Conservation (phyloP, 2,329 filamentous ascomycete species). For the Cyphellophora attinorum region DNA sequence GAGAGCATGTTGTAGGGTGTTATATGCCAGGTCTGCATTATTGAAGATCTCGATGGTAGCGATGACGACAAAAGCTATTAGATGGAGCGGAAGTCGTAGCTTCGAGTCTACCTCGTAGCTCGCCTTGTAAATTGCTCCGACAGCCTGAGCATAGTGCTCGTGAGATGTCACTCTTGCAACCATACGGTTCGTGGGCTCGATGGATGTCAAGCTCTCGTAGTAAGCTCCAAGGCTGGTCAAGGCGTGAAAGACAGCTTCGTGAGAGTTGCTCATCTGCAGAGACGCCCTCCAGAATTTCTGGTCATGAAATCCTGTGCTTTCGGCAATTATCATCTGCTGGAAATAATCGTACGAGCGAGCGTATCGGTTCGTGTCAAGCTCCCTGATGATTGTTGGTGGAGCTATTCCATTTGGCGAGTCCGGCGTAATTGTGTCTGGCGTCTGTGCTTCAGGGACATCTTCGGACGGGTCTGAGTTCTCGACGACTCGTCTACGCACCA, state of each 20-base stretch:
- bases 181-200: background rate
- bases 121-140: background rate
- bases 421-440: background rate
- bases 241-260: background rate
- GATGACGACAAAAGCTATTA: background rate
- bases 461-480: background rate
- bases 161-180: background rate
- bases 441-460: background rate
- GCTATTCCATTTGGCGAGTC: background rate
- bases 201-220: background rate
- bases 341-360: background rate
- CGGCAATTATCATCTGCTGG: background rate
- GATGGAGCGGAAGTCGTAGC: background rate
- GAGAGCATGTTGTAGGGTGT: background rate
- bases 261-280: background rate
- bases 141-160: background rate
- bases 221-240: background rate
- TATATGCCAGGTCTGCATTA: background rate
- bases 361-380: background rate
- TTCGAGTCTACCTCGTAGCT: background rate
- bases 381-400: too few relatives aligned
- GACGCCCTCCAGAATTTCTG: background rate
- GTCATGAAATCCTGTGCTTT: background rate
- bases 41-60: background rate
- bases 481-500: too few relatives aligned